Evolutionary conservation across 148 eudicot species (phyloP).

Genomic region (Rhododendron kiyosumense): DNA sequence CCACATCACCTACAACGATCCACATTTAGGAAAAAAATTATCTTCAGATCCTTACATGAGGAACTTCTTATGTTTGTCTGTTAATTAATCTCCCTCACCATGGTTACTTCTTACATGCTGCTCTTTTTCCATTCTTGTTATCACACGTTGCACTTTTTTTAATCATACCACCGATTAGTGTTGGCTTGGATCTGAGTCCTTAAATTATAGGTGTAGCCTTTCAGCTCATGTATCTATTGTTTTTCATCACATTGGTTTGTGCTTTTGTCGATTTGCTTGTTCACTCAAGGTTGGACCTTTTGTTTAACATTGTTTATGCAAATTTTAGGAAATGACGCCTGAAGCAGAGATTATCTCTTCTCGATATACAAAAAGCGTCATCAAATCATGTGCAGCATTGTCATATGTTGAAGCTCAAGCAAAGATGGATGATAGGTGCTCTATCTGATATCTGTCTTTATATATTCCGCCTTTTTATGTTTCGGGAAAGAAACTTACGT

Average conservation of each 20-base stretch:
- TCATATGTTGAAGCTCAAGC: constrained; percentile 99
- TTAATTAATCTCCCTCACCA: not conserved
- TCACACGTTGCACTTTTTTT: not conserved
- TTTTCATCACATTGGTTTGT: not conserved
- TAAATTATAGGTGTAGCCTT: not conserved
- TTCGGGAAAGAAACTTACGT: not conserved
- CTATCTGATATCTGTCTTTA: constrained; percentile 6
- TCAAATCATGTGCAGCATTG: constrained; percentile 92
- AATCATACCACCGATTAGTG: not conserved
- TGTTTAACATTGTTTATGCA: not conserved
- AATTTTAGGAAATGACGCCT: constrained; percentile 90
- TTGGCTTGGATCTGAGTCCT: not conserved
- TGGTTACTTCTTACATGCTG: not conserved
- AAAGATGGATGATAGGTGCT: constrained; percentile 97
- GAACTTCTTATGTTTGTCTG: not conserved
- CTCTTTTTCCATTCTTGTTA: not conserved
- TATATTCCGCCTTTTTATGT: not conserved
- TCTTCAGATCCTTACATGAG: not conserved
- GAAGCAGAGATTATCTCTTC: constrained; percentile 84
- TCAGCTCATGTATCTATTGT: not conserved
- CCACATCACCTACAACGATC: not conserved
- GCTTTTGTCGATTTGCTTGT: not conserved
- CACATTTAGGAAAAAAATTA: not conserved
- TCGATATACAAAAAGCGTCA: constrained; percentile 80
- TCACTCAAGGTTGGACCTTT: constrained; percentile 6